Conservation (phyloP, 257 asterid species). For the Solanum tarijense region DNA sequence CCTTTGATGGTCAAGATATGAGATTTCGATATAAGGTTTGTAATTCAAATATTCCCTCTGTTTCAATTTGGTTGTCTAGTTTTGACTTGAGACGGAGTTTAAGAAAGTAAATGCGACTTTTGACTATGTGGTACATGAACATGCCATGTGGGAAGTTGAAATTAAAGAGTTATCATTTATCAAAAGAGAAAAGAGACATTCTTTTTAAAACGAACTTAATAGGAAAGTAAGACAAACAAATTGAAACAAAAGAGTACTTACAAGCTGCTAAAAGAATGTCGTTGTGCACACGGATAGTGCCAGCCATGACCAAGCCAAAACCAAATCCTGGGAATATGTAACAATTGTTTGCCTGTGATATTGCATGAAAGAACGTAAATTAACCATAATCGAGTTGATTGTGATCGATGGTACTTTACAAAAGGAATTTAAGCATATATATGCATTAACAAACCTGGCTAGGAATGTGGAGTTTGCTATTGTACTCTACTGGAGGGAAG, state of each 20-base stretch:
- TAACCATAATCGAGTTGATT: background rate
- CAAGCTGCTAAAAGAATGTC: conserved; percentile 95
- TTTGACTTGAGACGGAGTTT: background rate
- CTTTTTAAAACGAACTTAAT: background rate
- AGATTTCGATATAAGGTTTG: background rate
- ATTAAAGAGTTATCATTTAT: background rate
- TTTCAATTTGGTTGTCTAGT: background rate
- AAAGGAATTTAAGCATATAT: background rate
- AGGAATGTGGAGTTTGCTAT: conserved; percentile 51
- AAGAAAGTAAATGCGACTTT: background rate
- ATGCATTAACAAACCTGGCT: conserved; percentile 55
- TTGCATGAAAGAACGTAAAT: background rate
- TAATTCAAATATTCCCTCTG: background rate
- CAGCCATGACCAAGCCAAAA: conserved; percentile 81
- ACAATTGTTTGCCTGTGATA: conserved; percentile 80
- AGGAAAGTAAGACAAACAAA: background rate
- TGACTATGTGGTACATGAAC: background rate
- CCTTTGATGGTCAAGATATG: background rate
- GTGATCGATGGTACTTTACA: background rate
- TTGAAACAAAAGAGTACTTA: conserved; percentile 23
- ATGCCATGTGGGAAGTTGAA: background rate
- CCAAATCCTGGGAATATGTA: conserved; percentile 95
- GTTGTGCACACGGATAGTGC: conserved; percentile 88
- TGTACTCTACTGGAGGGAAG: conserved; percentile 58
- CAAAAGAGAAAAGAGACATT: background rate